These are phyloP conservation scores for Colletotrichum simmondsii DNA, from an alignment of 2,329 filamentous ascomycete species.

Conservation along the genomic window DNA sequence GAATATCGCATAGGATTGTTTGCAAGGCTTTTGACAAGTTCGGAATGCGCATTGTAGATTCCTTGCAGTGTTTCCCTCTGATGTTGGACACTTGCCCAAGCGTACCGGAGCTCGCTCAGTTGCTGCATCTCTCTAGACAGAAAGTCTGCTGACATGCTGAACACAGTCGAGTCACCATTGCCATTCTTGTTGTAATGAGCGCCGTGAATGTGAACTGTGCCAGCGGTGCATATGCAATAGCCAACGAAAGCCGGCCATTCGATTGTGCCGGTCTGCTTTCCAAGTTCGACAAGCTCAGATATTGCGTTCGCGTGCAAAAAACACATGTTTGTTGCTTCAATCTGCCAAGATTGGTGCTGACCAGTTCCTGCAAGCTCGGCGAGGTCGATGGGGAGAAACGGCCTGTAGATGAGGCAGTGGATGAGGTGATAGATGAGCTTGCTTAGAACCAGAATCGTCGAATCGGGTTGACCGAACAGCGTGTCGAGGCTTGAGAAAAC, in stretches of 20 bases:
- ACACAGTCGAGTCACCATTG: conserved; percentile 69
- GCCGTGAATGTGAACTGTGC: conserved; percentile 89
- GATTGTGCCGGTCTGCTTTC: conserved; percentile 77
- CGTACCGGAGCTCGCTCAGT: conserved; percentile 77
- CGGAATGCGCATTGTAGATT: conserved; percentile 82
- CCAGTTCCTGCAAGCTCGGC: conserved; percentile 82
- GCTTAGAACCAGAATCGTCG: conserved; percentile 81
- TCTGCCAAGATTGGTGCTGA: conserved; percentile 92
- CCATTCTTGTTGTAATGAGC: conserved; percentile 76
- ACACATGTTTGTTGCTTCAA: conserved; percentile 89
- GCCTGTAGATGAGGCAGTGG: conserved; percentile 87
- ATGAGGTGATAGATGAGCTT: conserved; percentile 90
- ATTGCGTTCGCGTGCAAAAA: conserved; percentile 90
- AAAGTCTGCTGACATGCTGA: conserved; percentile 74
- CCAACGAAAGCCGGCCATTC: conserved; percentile 90
- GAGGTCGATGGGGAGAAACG: conserved; percentile 86
- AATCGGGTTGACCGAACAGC: conserved; percentile 82
- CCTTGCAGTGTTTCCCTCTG: conserved; percentile 82
- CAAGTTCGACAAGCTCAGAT: conserved; percentile 82
- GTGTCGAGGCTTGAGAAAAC: conserved; percentile 80
- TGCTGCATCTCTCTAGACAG: conserved; percentile 84
- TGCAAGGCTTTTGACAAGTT: conserved; percentile 79
- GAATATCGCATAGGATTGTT: conserved; percentile 78
- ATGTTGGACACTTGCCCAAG: conserved; percentile 83
- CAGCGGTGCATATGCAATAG: conserved; percentile 87